Evolutionary conservation across 1,139 yeast genomes (phyloP), one percentile per base, ranked within the genome.

Genomic region (Wickerhamiella infanticola): DNA sequence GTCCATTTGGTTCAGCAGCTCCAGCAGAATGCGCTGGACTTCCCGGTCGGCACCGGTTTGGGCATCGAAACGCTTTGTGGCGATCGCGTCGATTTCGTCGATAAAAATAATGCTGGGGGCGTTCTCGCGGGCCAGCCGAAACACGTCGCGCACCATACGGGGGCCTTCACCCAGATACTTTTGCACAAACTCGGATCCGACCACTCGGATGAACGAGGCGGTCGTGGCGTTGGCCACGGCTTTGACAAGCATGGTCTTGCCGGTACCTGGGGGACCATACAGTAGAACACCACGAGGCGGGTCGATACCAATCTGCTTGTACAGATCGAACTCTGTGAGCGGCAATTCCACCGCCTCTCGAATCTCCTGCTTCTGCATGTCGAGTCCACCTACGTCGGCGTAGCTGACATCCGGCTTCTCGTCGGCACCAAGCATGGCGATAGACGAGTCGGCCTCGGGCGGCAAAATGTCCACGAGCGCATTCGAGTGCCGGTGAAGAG

Each of bases 31-130:
- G 72, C 99, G 85, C 69, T 93, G 99, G 47, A 93, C 98, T 69
- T 93, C 99, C 65, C 98, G 79, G 67, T 93, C 99, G 38, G 98
- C 97, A 62, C 98, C 98, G 4, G 98, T 90, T 69, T 88, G 97
- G 29, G 98, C 98, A 67, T 93, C 99, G 59, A 90, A 93, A 69
- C 99, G 85, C 67, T 90, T 93, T 37, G 98, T 90, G 44, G 98
- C 99, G 65, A 93, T 93, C 38, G 99, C 96, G 68, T 93, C 99
- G 57, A 93, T 84, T 68, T 93, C 99, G 70, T 93, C 99, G 58
- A 90, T 90, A 65, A 90, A 90, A 54, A 90, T 90, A 59, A 90
- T 93, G 11, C 96, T 77, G 8, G 99, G 99, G 0, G 96, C 77
- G 67, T 93, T 90, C 62, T 93, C 99, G 58, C 98, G 76, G 2